phyloP scores from a whole-genome alignment of 2,329 filamentous ascomycete genomes.

The Diaporthe citriasiana region DNA sequence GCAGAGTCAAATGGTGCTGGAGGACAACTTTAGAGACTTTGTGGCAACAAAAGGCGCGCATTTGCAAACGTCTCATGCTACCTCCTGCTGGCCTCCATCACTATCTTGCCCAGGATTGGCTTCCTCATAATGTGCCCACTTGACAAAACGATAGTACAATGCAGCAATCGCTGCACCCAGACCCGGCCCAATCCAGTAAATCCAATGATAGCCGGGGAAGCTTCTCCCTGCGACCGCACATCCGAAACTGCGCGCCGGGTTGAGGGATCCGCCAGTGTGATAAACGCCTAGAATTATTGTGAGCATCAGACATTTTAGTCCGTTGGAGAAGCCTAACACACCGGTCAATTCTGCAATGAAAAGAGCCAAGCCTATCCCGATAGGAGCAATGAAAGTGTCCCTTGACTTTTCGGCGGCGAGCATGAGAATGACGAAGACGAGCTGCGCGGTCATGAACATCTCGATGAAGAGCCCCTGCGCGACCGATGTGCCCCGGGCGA shows the following conservation, averaged over 20 bases:
- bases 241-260: conserved; percentile 60
- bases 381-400: conserved; percentile 74
- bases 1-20: neutral
- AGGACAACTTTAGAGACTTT: neutral
- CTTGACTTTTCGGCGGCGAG: conserved; percentile 77
- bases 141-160: conserved; percentile 58
- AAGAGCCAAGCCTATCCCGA: conserved; percentile 76
- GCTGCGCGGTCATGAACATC: conserved; percentile 71
- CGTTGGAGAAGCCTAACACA: conserved; percentile 39
- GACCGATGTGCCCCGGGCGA: conserved; percentile 60
- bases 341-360: conserved; percentile 65
- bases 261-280: conserved; percentile 59
- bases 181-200: conserved; percentile 61
- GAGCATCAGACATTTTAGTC: neutral
- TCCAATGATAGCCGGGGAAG: conserved; percentile 59
- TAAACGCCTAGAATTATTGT: conserved; percentile 49
- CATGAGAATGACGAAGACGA: conserved; percentile 75
- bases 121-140: conserved; percentile 59
- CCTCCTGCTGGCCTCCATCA: neutral
- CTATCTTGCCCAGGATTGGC: conserved; percentile 55
- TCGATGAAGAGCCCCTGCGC: conserved; percentile 72
- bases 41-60: neutral
- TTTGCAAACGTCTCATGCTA: neutral
- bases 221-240: conserved; percentile 55
- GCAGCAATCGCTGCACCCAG: conserved; percentile 59